phyloP scores from a whole-genome alignment of 176 grass and related monocot species.

The Musa beccarii region DNA sequence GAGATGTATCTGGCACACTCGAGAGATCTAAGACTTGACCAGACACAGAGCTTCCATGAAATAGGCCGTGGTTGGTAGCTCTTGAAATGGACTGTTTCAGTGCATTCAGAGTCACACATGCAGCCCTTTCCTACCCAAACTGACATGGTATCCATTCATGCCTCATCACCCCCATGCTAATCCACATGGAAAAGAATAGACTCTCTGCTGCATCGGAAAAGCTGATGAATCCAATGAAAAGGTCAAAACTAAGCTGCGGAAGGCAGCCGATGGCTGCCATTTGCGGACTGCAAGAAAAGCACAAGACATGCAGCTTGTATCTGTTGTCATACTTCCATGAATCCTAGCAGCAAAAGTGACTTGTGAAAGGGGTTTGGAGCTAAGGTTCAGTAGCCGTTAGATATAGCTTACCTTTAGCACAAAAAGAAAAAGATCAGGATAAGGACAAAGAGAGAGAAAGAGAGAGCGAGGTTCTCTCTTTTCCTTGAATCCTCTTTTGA shows the following conservation, averaged over 20 bases:
- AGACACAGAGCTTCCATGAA: too few relatives aligned
- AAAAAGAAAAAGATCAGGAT: not conserved
- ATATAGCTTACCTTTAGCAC: not conserved
- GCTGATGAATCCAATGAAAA: not conserved
- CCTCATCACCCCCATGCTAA: not conserved
- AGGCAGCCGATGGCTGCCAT: not conserved
- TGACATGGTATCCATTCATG: slow-evolving; percentile 2
- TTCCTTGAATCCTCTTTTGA: not conserved
- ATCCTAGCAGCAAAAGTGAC: not conserved
- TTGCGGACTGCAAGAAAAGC: not conserved
- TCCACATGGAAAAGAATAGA: not conserved
- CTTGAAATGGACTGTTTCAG: not conserved
- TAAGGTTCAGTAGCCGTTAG: not conserved
- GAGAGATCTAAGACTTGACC: too few relatives aligned
- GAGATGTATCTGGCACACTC: too few relatives aligned
- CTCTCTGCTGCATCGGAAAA: not conserved
- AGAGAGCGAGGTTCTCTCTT: not conserved
- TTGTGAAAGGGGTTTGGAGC: not conserved
- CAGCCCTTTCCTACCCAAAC: not conserved
- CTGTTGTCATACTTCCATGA: not conserved
- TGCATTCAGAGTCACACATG: not conserved
- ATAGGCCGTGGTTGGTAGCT: too few relatives aligned
- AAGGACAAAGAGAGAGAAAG: not conserved
- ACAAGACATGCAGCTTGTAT: not conserved
- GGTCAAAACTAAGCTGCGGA: not conserved